Evolutionary conservation across 352 stramenopile genomes (phyloP).

Genomic region (Phytophthora ramorum): DNA sequence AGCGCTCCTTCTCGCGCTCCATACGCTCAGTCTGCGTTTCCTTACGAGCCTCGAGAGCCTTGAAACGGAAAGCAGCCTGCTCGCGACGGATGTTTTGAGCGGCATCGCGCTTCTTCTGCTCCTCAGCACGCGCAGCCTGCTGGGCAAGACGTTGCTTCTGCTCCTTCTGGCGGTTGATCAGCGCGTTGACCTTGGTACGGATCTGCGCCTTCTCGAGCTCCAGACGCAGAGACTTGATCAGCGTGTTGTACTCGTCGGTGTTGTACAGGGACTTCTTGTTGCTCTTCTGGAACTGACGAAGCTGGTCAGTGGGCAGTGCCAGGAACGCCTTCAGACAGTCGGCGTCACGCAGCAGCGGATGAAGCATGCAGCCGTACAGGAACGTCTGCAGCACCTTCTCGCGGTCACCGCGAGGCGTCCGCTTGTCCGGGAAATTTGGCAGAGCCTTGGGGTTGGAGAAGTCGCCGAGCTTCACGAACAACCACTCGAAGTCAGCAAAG

Average conservation of each 20-base stretch:
- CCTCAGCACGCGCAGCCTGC: slow-evolving; percentile 62
- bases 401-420: slow-evolving; percentile 51
- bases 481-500: slow-evolving; percentile 86
- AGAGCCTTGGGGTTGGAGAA: slow-evolving; percentile 84
- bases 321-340: slow-evolving; percentile 89
- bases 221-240: slow-evolving; percentile 80
- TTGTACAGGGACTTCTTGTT: slow-evolving; percentile 81
- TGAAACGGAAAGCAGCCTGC: slow-evolving; percentile 74
- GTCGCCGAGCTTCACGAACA: slow-evolving; percentile 77
- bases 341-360: slow-evolving; percentile 78
- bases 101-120: slow-evolving; percentile 77
- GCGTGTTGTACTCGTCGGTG: slow-evolving; percentile 78
- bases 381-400: slow-evolving; percentile 83
- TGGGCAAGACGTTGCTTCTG: slow-evolving; percentile 74
- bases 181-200: slow-evolving; percentile 75
- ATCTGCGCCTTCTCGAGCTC: slow-evolving; percentile 90
- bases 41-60: slow-evolving; percentile 83
- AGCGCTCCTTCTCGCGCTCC: slow-evolving; percentile 85
- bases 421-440: slow-evolving; percentile 82
- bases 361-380: slow-evolving; percentile 81
- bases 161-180: slow-evolving; percentile 71
- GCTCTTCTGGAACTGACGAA: slow-evolving; percentile 75
- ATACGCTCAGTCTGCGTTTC: slow-evolving; percentile 82
- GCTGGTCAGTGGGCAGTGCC: slow-evolving; percentile 71
- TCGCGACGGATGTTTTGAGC: slow-evolving; percentile 79